Percentiles rank a stretch among this genome's conserved stretches.
These are phyloP conservation scores for Herpetomonas samuelpessoai DNA, from an alignment of 208 protist genomes.

Conservation along the genomic window DNA sequence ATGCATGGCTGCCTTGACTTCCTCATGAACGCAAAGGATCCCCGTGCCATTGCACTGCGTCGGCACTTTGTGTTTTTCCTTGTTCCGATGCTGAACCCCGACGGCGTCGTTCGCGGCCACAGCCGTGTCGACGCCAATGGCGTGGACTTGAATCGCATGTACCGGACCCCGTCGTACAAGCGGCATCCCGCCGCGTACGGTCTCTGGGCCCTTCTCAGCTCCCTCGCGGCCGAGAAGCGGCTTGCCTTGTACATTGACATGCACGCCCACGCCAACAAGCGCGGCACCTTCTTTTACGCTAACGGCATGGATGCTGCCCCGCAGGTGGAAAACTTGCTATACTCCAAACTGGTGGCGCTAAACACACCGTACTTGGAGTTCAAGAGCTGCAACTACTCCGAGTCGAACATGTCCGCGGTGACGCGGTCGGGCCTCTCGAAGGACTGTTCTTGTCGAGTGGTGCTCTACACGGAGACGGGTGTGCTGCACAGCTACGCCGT, in stretches of 20 bases:
- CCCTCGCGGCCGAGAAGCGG: conserved; percentile 29
- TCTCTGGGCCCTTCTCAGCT: conserved; percentile 48
- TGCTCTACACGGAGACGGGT: conserved; percentile 71
- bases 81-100: conserved; percentile 93
- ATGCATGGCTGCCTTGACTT: conserved; percentile 94
- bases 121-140: conserved; percentile 91
- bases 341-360: conserved; percentile 83
- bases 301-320: conserved; percentile 73
- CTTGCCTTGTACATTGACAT: conserved; percentile 91
- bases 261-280: conserved; percentile 93
- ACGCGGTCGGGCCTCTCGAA: conserved; percentile 89
- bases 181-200: conserved; percentile 81
- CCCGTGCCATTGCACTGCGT: conserved; percentile 66
- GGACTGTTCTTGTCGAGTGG: conserved; percentile 88
- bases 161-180: conserved; percentile 61
- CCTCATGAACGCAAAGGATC: conserved; percentile 60
- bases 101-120: conserved; percentile 91
- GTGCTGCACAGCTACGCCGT: conserved; percentile 90
- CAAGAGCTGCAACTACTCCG: conserved; percentile 88
- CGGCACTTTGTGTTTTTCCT: conserved; percentile 90
- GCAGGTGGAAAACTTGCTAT: conserved; percentile 84
- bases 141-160: conserved; percentile 94
- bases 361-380: conserved; percentile 94
- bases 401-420: conserved; percentile 89
- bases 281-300: conserved; percentile 94